Base-by-base conservation (phyloP, 2,329 filamentous ascomycete genomes). In the Pseudogymnoascus sp. region DNA sequence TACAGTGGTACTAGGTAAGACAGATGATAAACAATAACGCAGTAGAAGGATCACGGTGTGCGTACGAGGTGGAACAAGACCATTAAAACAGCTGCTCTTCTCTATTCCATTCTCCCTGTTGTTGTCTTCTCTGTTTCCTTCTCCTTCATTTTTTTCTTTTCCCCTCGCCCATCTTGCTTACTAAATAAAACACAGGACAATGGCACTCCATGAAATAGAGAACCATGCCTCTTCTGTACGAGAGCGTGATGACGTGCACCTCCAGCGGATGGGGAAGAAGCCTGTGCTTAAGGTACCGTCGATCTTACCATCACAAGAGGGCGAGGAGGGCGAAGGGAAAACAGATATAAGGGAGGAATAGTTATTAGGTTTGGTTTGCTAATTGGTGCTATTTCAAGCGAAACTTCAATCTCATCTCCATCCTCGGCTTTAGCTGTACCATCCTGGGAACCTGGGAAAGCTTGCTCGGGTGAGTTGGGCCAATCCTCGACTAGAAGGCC, bases 381-480 rank as follows among this genome's bases (percentile, higher is more conserved):
- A 3, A 37, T 37, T n/a, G 16, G 36, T 37, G 5, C 14, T 7
- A 14, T 37, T 6, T 3, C n/a, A n/a, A 78, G 76, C 69, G 76
- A 65, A 77, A 77, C 60, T 79, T 78, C 68, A 70, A 71, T 22
- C 77, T 76, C 61, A 65, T 77, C 36, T 76, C 76, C 0, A 77
- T 78, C 60, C 66, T 78, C 14, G 76, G 76, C 11, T 78, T 78
- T 63, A 74, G 71, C 14, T 76, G 74, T 54, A 77, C 74, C 9
- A 63, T 76, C 57, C 74, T 77, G 36, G 71, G 71, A 38, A 78
- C 75, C 43, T 78, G 76, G 75, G 75, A 77, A 66, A 72, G 72
- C 33, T 69, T 76, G 22, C 70, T 77, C 28, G 74, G 73, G 72
- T 76, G 33, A 37, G 36, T 37, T n/a, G 2, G n/a, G 36, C n/a